Percentiles rank a stretch among this genome's conserved stretches.
Evolutionary conservation across 1,284 basidiomycete species (phyloP).

Genomic region (Phellinidium pouzarii): DNA sequence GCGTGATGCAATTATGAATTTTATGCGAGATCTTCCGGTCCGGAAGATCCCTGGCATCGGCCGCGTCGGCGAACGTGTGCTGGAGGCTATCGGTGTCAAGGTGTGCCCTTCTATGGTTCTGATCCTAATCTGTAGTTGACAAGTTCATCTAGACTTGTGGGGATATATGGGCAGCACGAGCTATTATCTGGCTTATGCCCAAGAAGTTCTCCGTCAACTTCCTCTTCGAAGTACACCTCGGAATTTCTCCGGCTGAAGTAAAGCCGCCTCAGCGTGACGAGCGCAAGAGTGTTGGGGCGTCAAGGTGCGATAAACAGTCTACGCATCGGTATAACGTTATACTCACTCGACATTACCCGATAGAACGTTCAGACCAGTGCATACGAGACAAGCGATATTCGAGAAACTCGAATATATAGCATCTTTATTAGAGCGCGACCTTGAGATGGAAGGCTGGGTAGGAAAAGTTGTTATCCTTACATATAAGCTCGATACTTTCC

Average conservation of each 20-base stretch:
- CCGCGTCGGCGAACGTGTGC: slow-evolving; percentile 77
- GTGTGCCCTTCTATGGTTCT: slow-evolving; percentile 31
- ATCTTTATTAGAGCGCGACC: slow-evolving; percentile 71
- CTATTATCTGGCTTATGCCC: slow-evolving; percentile 70
- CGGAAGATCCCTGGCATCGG: slow-evolving; percentile 86
- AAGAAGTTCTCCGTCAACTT: slow-evolving; percentile 75
- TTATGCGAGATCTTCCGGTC: slow-evolving; percentile 71
- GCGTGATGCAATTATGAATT: slow-evolving; percentile 55
- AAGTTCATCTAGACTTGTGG: slow-evolving; percentile 68
- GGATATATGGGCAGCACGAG: slow-evolving; percentile 74
- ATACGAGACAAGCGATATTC: slow-evolving; percentile 59
- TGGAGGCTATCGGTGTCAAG: slow-evolving; percentile 83
- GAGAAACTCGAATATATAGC: slow-evolving; percentile 74
- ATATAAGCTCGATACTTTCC: slow-evolving; percentile 74
- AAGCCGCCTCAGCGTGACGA: slow-evolving; percentile 69
- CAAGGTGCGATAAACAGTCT: slow-evolving; percentile 47
- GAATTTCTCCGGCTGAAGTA: slow-evolving; percentile 78
- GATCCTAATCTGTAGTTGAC: slow-evolving; percentile 5
- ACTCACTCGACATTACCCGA: not conserved
- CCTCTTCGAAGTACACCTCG: slow-evolving; percentile 73
- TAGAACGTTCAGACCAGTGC: slow-evolving; percentile 72
- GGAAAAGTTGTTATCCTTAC: slow-evolving; percentile 75
- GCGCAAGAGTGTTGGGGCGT: slow-evolving; percentile 84
- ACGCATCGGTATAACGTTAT: not conserved
- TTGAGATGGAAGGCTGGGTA: slow-evolving; percentile 63